These are phyloP conservation scores for Mycena sanguinolenta DNA, from an alignment of 768 basidiomycete genomes.

Conservation along the genomic window DNA sequence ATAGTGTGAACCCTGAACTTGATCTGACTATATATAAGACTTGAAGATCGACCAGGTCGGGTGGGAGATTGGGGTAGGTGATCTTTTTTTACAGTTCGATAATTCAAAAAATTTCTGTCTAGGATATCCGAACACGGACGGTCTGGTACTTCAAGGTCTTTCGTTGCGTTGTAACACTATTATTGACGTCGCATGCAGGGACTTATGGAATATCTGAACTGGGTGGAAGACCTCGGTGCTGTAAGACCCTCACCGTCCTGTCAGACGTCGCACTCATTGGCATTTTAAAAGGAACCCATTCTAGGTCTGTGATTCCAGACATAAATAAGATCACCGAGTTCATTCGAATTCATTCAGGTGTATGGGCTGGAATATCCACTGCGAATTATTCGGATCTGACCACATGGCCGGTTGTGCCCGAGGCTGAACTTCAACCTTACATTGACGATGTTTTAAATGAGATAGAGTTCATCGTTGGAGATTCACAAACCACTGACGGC, in stretches of 20 bases:
- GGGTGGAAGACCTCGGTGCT: conserved; percentile 55
- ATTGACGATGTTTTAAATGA: conserved; percentile 49
- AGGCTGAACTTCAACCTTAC: conserved; percentile 38
- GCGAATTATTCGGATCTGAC: conserved; percentile 52
- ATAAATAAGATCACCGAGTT: background rate
- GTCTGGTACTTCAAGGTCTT: conserved; percentile 54
- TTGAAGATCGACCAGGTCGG: conserved; percentile 49
- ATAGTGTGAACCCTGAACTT: conserved; percentile 24
- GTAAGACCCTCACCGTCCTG: conserved; percentile 33
- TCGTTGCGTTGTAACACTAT: background rate
- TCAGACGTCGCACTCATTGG: background rate
- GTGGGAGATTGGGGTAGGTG: conserved; percentile 56
- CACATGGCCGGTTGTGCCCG: conserved; percentile 52
- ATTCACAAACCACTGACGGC: conserved; percentile 55
- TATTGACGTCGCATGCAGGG: conserved; percentile 40
- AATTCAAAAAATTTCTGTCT: conserved; percentile 44
- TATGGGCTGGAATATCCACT: conserved; percentile 46
- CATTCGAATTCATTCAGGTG: conserved; percentile 37
- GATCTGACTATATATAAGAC: conserved; percentile 36
- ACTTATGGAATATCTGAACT: conserved; percentile 57
- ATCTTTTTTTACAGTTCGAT: conserved; percentile 5
- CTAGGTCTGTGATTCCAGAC: conserved; percentile 40
- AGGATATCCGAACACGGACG: conserved; percentile 68
- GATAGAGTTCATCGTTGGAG: conserved; percentile 70
- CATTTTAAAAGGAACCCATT: conserved; percentile 45